Base-by-base conservation (phyloP, 2,329 filamentous ascomycete species). In the Fusarium pseudograminearum region DNA sequence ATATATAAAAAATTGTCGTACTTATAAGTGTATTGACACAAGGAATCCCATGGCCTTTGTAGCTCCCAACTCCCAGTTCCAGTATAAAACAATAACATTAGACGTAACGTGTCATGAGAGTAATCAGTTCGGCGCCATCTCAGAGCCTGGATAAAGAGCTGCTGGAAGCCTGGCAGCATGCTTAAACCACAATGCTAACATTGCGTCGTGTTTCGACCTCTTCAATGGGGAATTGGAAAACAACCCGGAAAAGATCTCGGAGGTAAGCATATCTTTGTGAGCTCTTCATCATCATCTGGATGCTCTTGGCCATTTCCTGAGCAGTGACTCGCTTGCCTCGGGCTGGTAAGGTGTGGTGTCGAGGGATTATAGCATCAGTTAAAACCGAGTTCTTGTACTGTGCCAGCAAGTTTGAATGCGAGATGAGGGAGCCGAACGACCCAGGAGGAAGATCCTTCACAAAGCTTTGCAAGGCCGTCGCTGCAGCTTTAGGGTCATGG, bases 151-250 rank as follows among this genome's bases (percentile, higher is more conserved):
- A 26, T 12, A 41, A 46, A 44, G 40, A 46, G 38, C 28, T 24
- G 42, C 31, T 15, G 38, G 51, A 24, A 58, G 26, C 28, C 24
- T 45, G 38, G 42, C 34, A 52, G 46, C 12, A 34, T 44, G 26
- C 10, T 68, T 67, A 75, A 28, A 90, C 83, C 20, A 81, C 80
- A 62, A 92, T 90, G 64, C 85, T 88, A 48, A 90, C 83, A 59
- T 85, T 87, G 74, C 92, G 91, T 69, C 90, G 84, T 56, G 84
- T 82, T 47, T 91, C 89, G 2, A 89, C 90, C 73, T 97, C 94
- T 57, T 97, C 93, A 18, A 93, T 81, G 48, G 91, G 88, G 75
- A 95, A 95, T 5, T 93, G 92, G 78, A 97, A 97, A 4, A 97
- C 93, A 41, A 95, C 85, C 55, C 88, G 87, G 81, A 93, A 98